Base-by-base conservation (phyloP, 352 stramenopile genomes). In the Plasmopara muralis region DNA sequence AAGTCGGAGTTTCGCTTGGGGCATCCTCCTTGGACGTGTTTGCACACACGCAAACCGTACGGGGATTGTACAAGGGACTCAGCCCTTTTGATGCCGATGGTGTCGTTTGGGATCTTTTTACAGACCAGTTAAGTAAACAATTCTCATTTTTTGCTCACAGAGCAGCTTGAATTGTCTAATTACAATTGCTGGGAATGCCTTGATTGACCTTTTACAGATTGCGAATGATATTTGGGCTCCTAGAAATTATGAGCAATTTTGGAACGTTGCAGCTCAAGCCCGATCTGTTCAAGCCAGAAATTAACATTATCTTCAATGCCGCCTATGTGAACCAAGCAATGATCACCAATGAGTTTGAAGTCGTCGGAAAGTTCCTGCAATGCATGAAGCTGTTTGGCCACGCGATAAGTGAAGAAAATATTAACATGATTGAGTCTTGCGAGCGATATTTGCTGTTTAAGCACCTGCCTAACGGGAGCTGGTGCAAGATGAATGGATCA, bases 191-290 rank as follows among this genome's bases (percentile, higher is more conserved):
- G 16, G 45, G 8, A 42, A 55, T 47, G 43, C n/a, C 8, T 50
- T n/a, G 18, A 44, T 49, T 29, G 55, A n/a, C 14, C 7, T 44
- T 57, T 15, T 46, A 15, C 43, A 93, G 82, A 52, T 54, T 93
- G 53, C 77, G 78, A 29, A 86, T 86, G 74, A 78, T 93, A 39
- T 93, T 89, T 56, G 73, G 70, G 0, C 48, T 90, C 18, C 47
- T 93, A 4, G 83, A 93, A 46, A 70, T 93, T 39, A 72, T 83
- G 55, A 90, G 78, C 58, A 70, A 88, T 50, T 89, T 92, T 55
- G 78, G 83, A 6, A 73, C 83, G 13, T 55, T 90, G 18, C 73
- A 85, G 56, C 66, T 93, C 8, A 80, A 85, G 16, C 53, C 72
- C 1, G 63, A 81, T 47, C 45, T 87, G 15, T 91, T 93, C 38